A percentile compares a stretch with the other conserved stretches of the same genome.
Evolutionary conservation across 306 rosid genomes (phyloP).

Genomic region (Vigna trinervia): DNA sequence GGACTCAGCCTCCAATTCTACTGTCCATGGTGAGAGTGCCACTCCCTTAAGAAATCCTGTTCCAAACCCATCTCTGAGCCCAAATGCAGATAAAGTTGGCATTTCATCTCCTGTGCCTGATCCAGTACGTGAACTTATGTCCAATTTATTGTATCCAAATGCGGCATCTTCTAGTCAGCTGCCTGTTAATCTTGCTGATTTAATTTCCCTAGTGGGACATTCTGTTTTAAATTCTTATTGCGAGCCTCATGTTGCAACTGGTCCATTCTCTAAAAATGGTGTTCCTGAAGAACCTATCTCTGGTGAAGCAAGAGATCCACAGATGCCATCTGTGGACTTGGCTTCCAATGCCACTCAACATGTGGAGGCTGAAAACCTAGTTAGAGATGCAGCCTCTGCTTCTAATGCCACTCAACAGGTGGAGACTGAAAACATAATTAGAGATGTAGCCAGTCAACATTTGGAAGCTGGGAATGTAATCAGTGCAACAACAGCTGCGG

Average conservation of each 20-base stretch:
- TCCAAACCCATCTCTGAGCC: conserved; percentile 26
- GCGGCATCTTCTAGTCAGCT: conserved; percentile 20
- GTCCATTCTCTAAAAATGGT: conserved; percentile 11
- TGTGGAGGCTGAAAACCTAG: conserved; percentile 39
- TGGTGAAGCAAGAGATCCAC: conserved; percentile 37
- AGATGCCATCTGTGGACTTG: conserved; percentile 19
- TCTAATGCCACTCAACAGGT: conserved; percentile 39
- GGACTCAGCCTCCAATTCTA: conserved; percentile 43
- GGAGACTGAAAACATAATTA: conserved; percentile 38
- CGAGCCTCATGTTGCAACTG: neutral
- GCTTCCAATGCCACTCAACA: conserved; percentile 38
- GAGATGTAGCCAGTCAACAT: conserved; percentile 41
- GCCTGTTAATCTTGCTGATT: neutral
- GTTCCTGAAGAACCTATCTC: conserved; percentile 31
- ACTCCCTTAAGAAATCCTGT: conserved; percentile 53
- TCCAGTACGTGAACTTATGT: conserved; percentile 48
- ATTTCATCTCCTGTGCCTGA: conserved; percentile 50
- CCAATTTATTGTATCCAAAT: conserved; percentile 56
- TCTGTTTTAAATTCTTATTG: neutral
- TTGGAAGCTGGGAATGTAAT: conserved; percentile 41
- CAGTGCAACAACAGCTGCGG: conserved; percentile 30
- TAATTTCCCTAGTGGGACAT: neutral
- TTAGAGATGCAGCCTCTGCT: conserved; percentile 43
- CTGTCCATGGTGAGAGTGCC: conserved; percentile 53
- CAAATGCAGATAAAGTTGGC: conserved; percentile 38